phyloP scores from a whole-genome alignment of 2,329 filamentous ascomycete genomes.

The Tolypocladium nubicola region DNA sequence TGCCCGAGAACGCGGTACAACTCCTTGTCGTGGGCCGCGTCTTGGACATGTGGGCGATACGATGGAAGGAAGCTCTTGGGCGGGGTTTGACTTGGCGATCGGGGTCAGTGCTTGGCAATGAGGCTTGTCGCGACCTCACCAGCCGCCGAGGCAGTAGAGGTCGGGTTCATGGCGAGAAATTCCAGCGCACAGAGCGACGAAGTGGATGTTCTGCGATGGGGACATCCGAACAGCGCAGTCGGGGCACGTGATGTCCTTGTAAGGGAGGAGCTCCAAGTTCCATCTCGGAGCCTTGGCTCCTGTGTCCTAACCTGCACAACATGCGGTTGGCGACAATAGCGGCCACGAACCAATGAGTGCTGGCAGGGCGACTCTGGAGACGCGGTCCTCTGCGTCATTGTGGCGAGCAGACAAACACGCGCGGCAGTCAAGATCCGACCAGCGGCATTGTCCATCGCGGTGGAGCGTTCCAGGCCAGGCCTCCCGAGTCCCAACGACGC shows the following conservation, averaged over 20 bases:
- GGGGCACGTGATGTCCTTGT: neutral
- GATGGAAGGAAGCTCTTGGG: neutral
- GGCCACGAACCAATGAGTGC: slow-evolving; percentile 2
- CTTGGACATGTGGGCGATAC: neutral
- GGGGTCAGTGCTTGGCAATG: neutral
- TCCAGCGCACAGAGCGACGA: neutral
- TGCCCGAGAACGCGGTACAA: neutral
- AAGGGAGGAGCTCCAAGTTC: neutral
- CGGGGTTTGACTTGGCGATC: neutral
- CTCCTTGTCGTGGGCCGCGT: neutral
- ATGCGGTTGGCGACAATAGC: neutral
- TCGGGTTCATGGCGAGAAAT: neutral
- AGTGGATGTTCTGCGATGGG: neutral
- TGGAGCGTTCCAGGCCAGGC: neutral
- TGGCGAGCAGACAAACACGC: neutral
- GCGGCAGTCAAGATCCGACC: neutral
- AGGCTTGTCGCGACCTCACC: neutral
- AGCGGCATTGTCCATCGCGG: neutral
- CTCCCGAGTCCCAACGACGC: neutral
- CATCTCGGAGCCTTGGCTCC: neutral
- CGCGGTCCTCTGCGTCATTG: neutral
- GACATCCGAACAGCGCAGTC: neutral
- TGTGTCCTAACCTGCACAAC: neutral
- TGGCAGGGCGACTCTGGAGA: neutral
- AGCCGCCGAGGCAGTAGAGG: neutral